Evolutionary conservation across 1,284 basidiomycete genomes (phyloP), one percentile per base, ranked within the genome.

Genomic region (Moesziomyces antarcticus): DNA sequence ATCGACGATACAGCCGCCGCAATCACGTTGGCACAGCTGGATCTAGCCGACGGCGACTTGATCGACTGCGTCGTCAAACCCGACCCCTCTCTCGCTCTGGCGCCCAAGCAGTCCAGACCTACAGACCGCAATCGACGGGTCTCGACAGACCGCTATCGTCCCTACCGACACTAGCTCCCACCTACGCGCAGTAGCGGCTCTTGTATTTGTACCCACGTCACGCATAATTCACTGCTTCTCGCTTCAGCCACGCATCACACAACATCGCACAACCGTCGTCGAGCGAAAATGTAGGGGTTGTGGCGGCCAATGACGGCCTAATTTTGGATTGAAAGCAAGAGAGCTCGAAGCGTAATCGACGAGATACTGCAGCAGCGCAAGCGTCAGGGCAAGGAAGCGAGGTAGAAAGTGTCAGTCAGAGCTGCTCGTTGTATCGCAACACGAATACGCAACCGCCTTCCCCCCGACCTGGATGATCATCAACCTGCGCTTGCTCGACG

Each of bases 21-120:
- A 18, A 71, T 46, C 16, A 74, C 73, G 11, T 20, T 80, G n/a
- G 50, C 59, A 7, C 49, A 76, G 27, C 43, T 80, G 30, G 40
- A 48, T 16, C 30, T 80, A 10, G n/a, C 37, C 0, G 62, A 62
- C 10, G 72, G 64, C 25, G 72, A 73, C 40, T 6, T 64, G 8
- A 42, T 80, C 18, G 78, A 80, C 43, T 80, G 78, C 55, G 73
- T 60, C 43, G 41, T 75, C 51, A 67, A 56, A 45, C 57, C 63
- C 13, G 73, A 75, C 27, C 72, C 72, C 7, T 50, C 49, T 11
- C 41, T 72, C 30, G 41, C 49, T 1, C 43, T 50, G 24, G 66
- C 60, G 9, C 56, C 66, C 13, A 69, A 59, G 49, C 51, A 45
- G 7, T 13, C 35, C 41, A 55, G 60, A 54, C 16, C 55, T 0